These are phyloP conservation scores for Fusarium sublunatum DNA, from an alignment of 2,329 filamentous ascomycete genomes.

Conservation along the genomic window DNA sequence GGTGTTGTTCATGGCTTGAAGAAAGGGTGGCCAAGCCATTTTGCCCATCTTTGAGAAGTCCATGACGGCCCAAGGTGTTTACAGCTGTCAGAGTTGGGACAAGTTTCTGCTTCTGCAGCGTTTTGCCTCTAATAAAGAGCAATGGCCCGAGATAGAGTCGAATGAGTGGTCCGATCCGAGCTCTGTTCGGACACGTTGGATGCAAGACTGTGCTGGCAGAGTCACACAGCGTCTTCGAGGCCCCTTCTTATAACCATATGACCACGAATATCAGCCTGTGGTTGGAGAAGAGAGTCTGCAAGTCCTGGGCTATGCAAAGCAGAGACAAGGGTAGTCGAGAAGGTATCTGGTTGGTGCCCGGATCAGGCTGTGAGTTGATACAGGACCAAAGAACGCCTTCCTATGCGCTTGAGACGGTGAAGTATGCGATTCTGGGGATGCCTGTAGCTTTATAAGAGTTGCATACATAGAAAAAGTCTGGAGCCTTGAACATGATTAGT, in stretches of 20 bases:
- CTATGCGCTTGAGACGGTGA: conserved; percentile 3
- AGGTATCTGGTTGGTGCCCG: background rate
- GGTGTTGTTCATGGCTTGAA: conserved; percentile 39
- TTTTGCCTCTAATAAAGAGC: background rate
- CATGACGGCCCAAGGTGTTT: conserved; percentile 26
- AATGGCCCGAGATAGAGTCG: background rate
- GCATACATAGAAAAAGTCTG: background rate
- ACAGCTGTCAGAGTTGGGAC: background rate
- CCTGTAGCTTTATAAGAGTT: conserved; percentile 16
- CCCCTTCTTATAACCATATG: conserved; percentile 21
- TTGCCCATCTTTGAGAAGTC: conserved; percentile 45
- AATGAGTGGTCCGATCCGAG: conserved; percentile 2
- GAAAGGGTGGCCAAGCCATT: conserved; percentile 46
- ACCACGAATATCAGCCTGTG: background rate
- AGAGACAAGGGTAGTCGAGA: background rate
- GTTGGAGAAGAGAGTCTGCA: conserved; percentile 6
- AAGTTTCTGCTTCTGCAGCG: background rate
- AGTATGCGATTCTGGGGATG: background rate
- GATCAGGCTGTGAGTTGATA: conserved; percentile 5
- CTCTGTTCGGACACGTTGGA: conserved; percentile 8
- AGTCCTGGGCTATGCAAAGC: background rate
- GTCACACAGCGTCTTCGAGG: conserved; percentile 25
- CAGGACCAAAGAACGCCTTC: conserved; percentile 2
- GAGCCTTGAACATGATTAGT: conserved; percentile 4
- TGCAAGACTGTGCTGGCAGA: conserved; percentile 35